Percentiles rank a stretch among this genome's conserved stretches.
These are phyloP conservation scores for Atalantia buxifolia DNA, from an alignment of 345 rosid species.

Conservation along the genomic window DNA sequence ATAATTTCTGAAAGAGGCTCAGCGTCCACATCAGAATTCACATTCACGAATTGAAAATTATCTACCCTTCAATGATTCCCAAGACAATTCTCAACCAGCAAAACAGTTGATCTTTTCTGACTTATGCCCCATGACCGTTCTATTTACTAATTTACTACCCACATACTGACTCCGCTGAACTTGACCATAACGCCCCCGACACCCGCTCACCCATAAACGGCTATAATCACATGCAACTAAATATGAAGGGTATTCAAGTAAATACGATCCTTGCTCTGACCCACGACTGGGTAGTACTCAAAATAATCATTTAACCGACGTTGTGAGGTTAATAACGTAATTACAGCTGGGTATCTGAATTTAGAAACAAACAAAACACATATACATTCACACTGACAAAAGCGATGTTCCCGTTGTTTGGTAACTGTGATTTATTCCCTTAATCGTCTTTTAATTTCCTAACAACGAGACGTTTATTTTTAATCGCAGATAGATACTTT, in stretches of 20 bases:
- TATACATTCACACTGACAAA: neutral
- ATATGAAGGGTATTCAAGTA: neutral
- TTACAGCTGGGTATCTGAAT: neutral
- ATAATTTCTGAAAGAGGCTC: neutral
- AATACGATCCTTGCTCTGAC: neutral
- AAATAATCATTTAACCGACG: neutral
- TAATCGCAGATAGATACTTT: neutral
- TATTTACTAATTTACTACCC: neutral
- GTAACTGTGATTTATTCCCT: neutral
- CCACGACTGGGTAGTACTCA: no score
- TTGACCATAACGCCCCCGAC: neutral
- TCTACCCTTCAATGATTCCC: no score
- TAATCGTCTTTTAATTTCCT: neutral
- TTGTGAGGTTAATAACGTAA: neutral
- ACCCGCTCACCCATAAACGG: neutral
- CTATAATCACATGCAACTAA: neutral
- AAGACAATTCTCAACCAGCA: no score
- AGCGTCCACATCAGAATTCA: neutral
- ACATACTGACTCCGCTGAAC: neutral
- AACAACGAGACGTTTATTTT: neutral
- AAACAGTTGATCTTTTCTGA: no score
- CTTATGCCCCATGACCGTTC: neutral
- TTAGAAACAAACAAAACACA: no score
- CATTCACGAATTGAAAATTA: no score
- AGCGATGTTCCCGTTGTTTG: neutral